Base-by-base conservation (phyloP, 176 grass and related monocot species). In the Raddia distichophylla region DNA sequence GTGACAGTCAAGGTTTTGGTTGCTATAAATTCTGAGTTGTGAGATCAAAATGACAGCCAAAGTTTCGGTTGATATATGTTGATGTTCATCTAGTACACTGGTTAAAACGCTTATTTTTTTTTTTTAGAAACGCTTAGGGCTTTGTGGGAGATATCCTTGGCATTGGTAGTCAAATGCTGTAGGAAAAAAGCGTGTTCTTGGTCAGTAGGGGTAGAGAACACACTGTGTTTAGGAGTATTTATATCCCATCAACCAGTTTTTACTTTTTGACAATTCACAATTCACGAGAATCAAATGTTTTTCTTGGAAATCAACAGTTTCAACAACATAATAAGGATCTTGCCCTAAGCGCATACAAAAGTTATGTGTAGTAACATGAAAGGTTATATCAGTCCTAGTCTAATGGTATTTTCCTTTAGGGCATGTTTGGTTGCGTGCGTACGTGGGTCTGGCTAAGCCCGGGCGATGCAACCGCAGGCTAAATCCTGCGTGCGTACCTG, bases 251-350 rank as follows among this genome's bases (percentile, higher is more conserved):
- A 5, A 46, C n/a, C 67, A 70, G n/a, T 49, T 70, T 49, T 7
- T 70, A 70, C 45, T 49, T 70, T 49, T 7, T 70, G 1, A 12
- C 45, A 70, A 70, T 33, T 62, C 60, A 62, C 58, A 11, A 60
- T 44, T 20, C n/a, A 48, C 67, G 50, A 32, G 67, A 50, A 70
- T 70, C 45, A 70, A 50, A 70, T 70, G n/a, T 50, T 70, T 70
- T 13, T 19, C 19, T 70, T 70, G 8, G 19, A 15, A 49, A 22
- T 70, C 19, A 50, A 27, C 8, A 70, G 67, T 32, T 70, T 70
- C 42, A 27, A 70, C n/a, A 49, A 47, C 44, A 70, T n/a, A 12
- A 70, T n/a, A 6, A 22, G 51, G 44, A 43, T 43, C 9, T 20
- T 69, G 43, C 43, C 19, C 10, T 10, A 69, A 69, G 44, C 46